Conservation (phyloP, 2,329 filamentous ascomycete genomes). For the Periconia sp. region DNA sequence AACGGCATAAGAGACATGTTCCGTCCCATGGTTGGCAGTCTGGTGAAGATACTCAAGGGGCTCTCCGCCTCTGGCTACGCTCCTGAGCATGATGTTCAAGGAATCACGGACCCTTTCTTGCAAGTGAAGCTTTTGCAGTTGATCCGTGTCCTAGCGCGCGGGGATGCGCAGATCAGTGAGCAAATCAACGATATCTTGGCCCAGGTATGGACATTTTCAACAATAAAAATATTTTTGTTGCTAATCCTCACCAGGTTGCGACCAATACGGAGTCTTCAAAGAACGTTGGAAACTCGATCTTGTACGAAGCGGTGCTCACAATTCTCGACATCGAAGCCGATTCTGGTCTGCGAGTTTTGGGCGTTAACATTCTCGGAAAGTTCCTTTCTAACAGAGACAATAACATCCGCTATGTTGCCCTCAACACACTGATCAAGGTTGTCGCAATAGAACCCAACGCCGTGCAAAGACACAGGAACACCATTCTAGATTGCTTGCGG, state of each 20-base stretch:
- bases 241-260: conserved; percentile 62
- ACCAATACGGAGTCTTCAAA: conserved; percentile 98
- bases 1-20: conserved; percentile 90
- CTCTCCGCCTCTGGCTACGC: conserved; percentile 95
- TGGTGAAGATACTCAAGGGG: conserved; percentile 89
- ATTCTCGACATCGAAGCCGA: conserved; percentile 98
- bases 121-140: conserved; percentile 94
- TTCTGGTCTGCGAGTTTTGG: conserved; percentile 87
- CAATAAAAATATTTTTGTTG: neutral
- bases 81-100: conserved; percentile 96
- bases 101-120: conserved; percentile 95
- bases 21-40: conserved; percentile 76
- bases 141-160: conserved; percentile 80
- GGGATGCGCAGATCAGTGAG: conserved; percentile 85
- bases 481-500: conserved; percentile 91
- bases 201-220: conserved; percentile 51
- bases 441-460: conserved; percentile 98
- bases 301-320: conserved; percentile 95
- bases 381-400: conserved; percentile 99
- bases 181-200: conserved; percentile 98
- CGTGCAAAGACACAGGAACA: conserved; percentile 95
- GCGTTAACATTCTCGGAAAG: conserved; percentile 97
- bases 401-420: conserved; percentile 96
- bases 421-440: conserved; percentile 97
- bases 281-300: conserved; percentile 96